Base-by-base conservation (phyloP, 202 grass and related monocot species). In the Brachypodium distachyon region DNA sequence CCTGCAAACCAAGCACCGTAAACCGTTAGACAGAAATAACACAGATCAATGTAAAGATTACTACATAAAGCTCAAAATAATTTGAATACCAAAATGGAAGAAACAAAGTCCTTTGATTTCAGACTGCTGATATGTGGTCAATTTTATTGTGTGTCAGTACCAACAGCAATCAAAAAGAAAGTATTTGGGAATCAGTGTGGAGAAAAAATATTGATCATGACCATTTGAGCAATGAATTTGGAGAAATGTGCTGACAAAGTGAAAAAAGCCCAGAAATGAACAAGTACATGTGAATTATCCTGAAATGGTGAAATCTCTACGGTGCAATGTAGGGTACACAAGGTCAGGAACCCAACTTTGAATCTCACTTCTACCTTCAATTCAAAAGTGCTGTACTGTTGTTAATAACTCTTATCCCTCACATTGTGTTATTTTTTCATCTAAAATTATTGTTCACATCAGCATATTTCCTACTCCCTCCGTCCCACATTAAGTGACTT, bases 1-100 rank as follows among this genome's bases (percentile, higher is more conserved):
- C 89, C 93, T 96, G 79, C n/a, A 71, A 51, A 7, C 14, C 54
- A 57, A 57, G 26, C 60, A 82, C 66, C 43, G 11, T 19, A n/a
- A 36, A 4, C 0, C 28, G 37, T 49, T 59, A 76, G 63, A 47
- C 2, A 37, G 5, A 50, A 50, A 34, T 71, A 57, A 16, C 54
- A 13, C 23, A 48, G 18, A 17, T 22, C 11, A 37, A 62, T 62
- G 8, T 62, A 21, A 22, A 10, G 18, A 62, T 36, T 62, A 22
- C 33, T 37, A 48, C 27, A 31, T 48, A 69, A 8, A 67, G 43
- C 38, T 43, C 47, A 18, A n/a, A 50, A 50, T 32, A 50, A 50
- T 27, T 22, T 40, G 7, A 57, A 57, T 29, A 13, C 25, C 26
- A 29, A 57, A 16, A 56, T 28, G 14, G 11, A 57, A 29, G 25